Conservation (phyloP, 2,329 filamentous ascomycete species). For the Diaporthe amygdali region DNA sequence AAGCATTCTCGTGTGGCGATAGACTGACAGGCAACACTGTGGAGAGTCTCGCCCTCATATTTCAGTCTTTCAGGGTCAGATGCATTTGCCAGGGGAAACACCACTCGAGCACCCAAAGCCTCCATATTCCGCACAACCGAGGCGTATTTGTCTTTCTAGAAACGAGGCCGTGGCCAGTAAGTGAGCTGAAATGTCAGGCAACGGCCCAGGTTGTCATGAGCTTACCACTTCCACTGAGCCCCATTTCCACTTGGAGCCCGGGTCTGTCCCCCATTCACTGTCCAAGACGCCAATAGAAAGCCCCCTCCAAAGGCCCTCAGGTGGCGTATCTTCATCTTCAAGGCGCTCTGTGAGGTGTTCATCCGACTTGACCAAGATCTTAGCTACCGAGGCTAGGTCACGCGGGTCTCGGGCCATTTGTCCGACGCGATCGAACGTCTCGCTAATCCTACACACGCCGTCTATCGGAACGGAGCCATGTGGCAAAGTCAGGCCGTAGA, state of each 20-base stretch:
- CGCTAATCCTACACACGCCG: slow-evolving; percentile 26
- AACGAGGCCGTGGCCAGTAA: too few species aligned
- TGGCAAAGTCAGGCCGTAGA: slow-evolving; percentile 42
- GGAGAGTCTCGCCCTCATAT: slow-evolving; percentile 23
- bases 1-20: not conserved
- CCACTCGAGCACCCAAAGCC: slow-evolving; percentile 22
- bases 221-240: slow-evolving; percentile 27
- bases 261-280: slow-evolving; percentile 27
- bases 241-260: slow-evolving; percentile 27
- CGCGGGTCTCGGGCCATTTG: slow-evolving; percentile 29
- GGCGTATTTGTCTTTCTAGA: slow-evolving; percentile 26
- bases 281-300: slow-evolving; percentile 28
- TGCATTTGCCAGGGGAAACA: slow-evolving; percentile 23
- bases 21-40: slow-evolving; percentile 28
- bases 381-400: slow-evolving; percentile 28
- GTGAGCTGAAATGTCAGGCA: too few species aligned
- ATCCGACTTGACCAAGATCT: slow-evolving; percentile 19
- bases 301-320: not conserved
- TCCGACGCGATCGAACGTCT: slow-evolving; percentile 30
- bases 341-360: not conserved
- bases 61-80: slow-evolving; percentile 14
- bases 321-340: not conserved
- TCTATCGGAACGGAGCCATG: slow-evolving; percentile 23
- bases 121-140: slow-evolving; percentile 23
- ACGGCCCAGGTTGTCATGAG: not conserved